Base-by-base conservation (phyloP, 768 basidiomycete species). In the Lactarius akahatsu region DNA sequence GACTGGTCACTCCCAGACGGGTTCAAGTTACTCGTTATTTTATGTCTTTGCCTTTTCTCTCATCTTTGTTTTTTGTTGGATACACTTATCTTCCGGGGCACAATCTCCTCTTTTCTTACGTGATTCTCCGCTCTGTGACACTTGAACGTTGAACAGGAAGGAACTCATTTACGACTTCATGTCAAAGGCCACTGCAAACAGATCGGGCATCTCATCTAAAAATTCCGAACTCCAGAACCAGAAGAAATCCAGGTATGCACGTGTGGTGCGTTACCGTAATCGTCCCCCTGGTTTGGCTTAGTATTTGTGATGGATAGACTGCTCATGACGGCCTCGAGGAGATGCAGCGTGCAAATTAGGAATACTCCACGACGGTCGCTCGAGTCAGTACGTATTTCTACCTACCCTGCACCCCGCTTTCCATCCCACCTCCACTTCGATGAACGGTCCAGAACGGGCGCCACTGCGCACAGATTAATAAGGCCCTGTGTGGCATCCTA, bases 101-200 rank as follows among this genome's bases (percentile, higher is more conserved):
- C 34, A 34, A 9, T 34, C 34, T 10, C 34, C 34, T 34, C 34
- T 10, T 9, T 2, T 34, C 34, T 34, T 34, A 38, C 36, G 10
- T 38, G 18, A 6, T 57, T 63, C 20, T 57, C 23, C 11, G 36
- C 20, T 57, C 23, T 2, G 36, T 38, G 36, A 38, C 30, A 30
- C 30, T 3, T 30, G 30, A 30, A 4, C 4, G n/a, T 10, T 28
- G 43, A 95, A 92, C 78, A 85, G 89, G 75, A 88, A 85, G 69
- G 92, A 96, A 75, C 86, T 96, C 26, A 91, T 94, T 4, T 78
- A 82, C 18, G 93, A 96, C 72, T 80, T 96, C 47, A 83, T 95
- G 47, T 81, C 86, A 45, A 95, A 96, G 72, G 92, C 92, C 15
- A 34, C 34, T 9, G 5, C 34, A 96, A 95, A 73, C 92, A 95